Percentiles rank a stretch among this genome's conserved stretches.
Evolutionary conservation across 2,329 filamentous ascomycete species (phyloP).

Genomic region (Aspergillus novofumigatus): DNA sequence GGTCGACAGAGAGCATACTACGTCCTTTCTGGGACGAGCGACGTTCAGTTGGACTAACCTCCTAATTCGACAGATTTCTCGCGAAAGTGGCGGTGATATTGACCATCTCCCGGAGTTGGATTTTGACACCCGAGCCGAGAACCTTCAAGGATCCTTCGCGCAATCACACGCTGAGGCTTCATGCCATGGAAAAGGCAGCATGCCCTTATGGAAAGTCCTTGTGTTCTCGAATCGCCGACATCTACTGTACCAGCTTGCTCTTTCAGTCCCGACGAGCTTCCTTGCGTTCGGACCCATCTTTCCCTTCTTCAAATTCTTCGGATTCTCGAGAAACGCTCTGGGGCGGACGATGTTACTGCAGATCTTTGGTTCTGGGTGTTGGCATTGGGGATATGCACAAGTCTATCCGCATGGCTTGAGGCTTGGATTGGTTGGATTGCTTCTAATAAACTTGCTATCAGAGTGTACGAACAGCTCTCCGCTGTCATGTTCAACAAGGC

Average conservation of each 20-base stretch:
- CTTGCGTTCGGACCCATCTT: constrained; percentile 66
- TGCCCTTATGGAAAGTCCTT: constrained; percentile 58
- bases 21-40: constrained; percentile 57
- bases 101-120: constrained; percentile 60
- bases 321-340: constrained; percentile 55
- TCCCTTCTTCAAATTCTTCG: constrained; percentile 63
- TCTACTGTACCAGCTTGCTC: constrained; percentile 56
- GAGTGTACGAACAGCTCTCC: constrained; percentile 65
- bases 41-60: constrained; percentile 62
- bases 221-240: constrained; percentile 53
- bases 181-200: constrained; percentile 18
- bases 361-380: constrained; percentile 66
- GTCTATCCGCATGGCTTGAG: constrained; percentile 57
- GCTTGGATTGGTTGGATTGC: constrained; percentile 64
- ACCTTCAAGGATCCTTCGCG: constrained; percentile 49
- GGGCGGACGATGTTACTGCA: constrained; percentile 43
- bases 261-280: constrained; percentile 53
- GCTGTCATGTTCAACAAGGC: constrained; percentile 73
- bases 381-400: constrained; percentile 57
- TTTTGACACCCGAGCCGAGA: constrained; percentile 50
- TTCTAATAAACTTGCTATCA: constrained; percentile 59
- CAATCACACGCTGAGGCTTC: not conserved
- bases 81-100: constrained; percentile 59
- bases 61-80: constrained; percentile 53
- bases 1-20: constrained; percentile 62